phyloP scores from a whole-genome alignment of 2,329 filamentous ascomycete genomes.

The Fusarium domesticum region DNA sequence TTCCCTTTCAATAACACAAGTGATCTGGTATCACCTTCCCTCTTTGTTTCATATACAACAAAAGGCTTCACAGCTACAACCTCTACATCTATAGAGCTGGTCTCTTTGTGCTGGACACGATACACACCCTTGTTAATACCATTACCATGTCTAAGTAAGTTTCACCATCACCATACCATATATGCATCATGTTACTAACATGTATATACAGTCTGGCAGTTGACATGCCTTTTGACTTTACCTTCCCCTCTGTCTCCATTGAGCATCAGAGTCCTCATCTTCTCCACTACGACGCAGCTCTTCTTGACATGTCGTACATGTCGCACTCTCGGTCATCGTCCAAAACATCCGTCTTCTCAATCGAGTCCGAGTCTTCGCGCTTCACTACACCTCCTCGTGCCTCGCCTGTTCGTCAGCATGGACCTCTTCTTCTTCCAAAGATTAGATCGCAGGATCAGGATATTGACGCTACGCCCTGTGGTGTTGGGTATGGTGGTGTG shows the following conservation, averaged over 20 bases:
- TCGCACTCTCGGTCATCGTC: constrained; percentile 61
- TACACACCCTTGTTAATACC: constrained; percentile 19
- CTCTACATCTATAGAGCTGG: constrained; percentile 21
- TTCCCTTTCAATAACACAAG: constrained; percentile 4
- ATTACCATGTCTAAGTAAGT: constrained; percentile 38
- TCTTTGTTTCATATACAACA: constrained; percentile 10
- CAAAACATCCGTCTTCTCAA: constrained; percentile 66
- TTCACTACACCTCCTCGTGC: constrained; percentile 64
- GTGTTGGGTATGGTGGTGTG: constrained; percentile 28
- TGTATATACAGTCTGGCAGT: constrained; percentile 56
- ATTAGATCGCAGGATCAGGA: constrained; percentile 82
- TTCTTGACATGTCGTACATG: constrained; percentile 52
- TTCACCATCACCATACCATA: constrained; percentile 1
- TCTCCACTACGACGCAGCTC: constrained; percentile 51
- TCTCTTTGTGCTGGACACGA: constrained; percentile 11
- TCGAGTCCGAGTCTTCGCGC: constrained; percentile 56
- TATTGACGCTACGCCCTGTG: constrained; percentile 55
- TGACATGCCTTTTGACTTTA: constrained; percentile 61
- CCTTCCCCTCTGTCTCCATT: constrained; percentile 44
- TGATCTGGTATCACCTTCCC: constrained; percentile 24
- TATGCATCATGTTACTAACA: constrained; percentile 19
- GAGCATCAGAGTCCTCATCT: constrained; percentile 38
- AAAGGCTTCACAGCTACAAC: constrained; percentile 17
- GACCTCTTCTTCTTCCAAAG: constrained; percentile 78
- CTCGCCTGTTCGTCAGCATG: constrained; percentile 71